Percentiles rank a stretch among this genome's conserved stretches.
phyloP scores from a whole-genome alignment of 2,329 filamentous ascomycete species.

The Didymella pomorum region DNA sequence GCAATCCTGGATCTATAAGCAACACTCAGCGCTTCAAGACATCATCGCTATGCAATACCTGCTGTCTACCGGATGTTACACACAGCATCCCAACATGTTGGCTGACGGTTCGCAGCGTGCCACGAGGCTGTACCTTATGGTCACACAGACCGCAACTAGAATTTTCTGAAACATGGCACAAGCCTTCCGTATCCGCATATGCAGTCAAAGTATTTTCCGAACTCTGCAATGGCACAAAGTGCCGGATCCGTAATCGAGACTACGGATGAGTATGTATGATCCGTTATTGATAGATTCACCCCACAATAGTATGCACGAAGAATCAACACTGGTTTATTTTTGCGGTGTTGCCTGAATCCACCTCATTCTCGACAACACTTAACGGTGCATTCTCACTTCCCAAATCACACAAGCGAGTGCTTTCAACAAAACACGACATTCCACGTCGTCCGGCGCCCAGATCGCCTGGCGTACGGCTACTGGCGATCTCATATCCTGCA shows the following conservation, averaged over 20 bases:
- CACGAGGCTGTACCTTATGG: constrained; percentile 7
- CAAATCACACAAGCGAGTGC: not conserved
- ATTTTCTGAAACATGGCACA: constrained; percentile 21
- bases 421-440: not conserved
- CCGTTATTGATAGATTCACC: constrained; percentile 10
- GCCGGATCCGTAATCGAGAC: constrained; percentile 6
- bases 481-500: not conserved
- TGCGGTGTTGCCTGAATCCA: not conserved
- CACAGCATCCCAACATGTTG: constrained; percentile 4
- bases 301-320: not conserved
- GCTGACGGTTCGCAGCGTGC: constrained; percentile 11
- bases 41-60: constrained; percentile 7
- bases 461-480: not conserved
- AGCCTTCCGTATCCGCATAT: constrained; percentile 12
- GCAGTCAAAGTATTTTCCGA: constrained; percentile 20
- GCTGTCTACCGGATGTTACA: not conserved
- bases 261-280: constrained; percentile 11
- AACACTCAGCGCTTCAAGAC: constrained; percentile 3
- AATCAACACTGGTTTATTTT: not conserved
- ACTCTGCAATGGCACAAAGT: not conserved
- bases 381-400: not conserved
- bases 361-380: too few species aligned
- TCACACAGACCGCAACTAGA: constrained; percentile 21
- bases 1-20: constrained; percentile 7
- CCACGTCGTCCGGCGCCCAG: not conserved